These are phyloP conservation scores for Ophiosphaerella narmari DNA, from an alignment of 2,329 filamentous ascomycete species.

Conservation along the genomic window DNA sequence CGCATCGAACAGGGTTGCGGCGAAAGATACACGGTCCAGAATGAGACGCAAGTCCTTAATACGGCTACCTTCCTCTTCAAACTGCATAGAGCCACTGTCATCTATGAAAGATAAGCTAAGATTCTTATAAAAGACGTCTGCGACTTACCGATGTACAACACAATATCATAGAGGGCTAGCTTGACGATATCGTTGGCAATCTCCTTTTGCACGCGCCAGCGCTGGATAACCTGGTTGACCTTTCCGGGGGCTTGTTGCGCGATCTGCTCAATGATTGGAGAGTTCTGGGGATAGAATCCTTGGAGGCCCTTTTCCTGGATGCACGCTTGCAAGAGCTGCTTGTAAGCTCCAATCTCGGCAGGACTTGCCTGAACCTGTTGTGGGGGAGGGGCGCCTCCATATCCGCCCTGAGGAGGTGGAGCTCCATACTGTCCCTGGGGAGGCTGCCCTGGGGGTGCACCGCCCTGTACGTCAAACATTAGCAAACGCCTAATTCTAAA, in stretches of 20 bases:
- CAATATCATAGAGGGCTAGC: slow-evolving; percentile 64
- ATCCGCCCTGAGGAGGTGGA: slow-evolving; percentile 39
- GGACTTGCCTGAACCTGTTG: slow-evolving; percentile 50
- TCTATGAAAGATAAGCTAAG: slow-evolving; percentile 48
- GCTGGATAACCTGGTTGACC: slow-evolving; percentile 60
- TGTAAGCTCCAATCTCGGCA: slow-evolving; percentile 60
- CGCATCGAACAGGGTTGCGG: slow-evolving; percentile 70
- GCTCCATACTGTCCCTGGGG: slow-evolving; percentile 43
- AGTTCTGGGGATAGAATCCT: slow-evolving; percentile 62
- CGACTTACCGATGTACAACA: slow-evolving; percentile 60
- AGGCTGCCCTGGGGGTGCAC: slow-evolving; percentile 31
- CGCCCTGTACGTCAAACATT: slow-evolving; percentile 26
- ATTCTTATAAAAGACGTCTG: neutral
- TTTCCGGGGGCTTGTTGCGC: slow-evolving; percentile 55
- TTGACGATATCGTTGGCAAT: slow-evolving; percentile 68
- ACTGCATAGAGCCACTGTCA: slow-evolving; percentile 71
- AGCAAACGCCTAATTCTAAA: slow-evolving; percentile 2
- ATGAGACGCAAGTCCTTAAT: slow-evolving; percentile 70
- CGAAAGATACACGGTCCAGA: slow-evolving; percentile 65
- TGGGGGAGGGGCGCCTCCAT: slow-evolving; percentile 40
- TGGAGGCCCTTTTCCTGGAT: slow-evolving; percentile 66
- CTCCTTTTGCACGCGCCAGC: slow-evolving; percentile 63
- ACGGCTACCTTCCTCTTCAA: slow-evolving; percentile 68
- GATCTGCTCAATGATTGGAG: slow-evolving; percentile 56
- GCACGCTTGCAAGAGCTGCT: slow-evolving; percentile 58